Evolutionary conservation across 2,329 filamentous ascomycete species (phyloP).

Genomic region (Trichothecium sympodiale): DNA sequence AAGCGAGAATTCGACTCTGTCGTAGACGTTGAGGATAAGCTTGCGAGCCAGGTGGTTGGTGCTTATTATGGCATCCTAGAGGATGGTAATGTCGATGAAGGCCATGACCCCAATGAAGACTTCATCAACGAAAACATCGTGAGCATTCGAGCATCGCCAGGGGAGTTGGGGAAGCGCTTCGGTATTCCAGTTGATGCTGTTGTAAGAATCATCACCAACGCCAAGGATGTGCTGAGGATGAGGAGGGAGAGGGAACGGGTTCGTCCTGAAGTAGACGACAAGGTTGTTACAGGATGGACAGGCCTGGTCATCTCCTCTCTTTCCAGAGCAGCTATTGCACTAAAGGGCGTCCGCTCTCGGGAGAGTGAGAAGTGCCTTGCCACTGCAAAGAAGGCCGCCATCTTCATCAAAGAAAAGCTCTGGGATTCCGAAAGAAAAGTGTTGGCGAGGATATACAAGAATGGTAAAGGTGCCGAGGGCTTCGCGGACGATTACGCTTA

Average conservation of each 20-base stretch:
- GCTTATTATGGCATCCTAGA: constrained; percentile 75
- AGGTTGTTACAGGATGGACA: constrained; percentile 81
- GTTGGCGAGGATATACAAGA: constrained; percentile 65
- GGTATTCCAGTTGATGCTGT: constrained; percentile 61
- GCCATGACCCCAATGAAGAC: constrained; percentile 83
- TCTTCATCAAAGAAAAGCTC: constrained; percentile 62
- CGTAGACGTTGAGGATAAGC: constrained; percentile 35
- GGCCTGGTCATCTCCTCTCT: constrained; percentile 77
- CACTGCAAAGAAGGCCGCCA: constrained; percentile 56
- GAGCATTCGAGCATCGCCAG: constrained; percentile 54
- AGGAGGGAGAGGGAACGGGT: constrained; percentile 66
- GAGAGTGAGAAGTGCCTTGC: constrained; percentile 49
- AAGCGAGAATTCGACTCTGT: constrained; percentile 73
- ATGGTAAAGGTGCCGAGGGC: constrained; percentile 52
- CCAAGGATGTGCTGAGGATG: constrained; percentile 55
- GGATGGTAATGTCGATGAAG: constrained; percentile 74
- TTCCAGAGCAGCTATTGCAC: constrained; percentile 59
- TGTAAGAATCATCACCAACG: constrained; percentile 52
- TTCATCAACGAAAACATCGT: constrained; percentile 91
- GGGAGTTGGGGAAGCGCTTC: constrained; percentile 64
- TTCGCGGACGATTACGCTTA: constrained; percentile 97
- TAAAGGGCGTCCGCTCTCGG: constrained; percentile 48
- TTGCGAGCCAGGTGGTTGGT: constrained; percentile 63
- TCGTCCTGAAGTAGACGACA: constrained; percentile 72
- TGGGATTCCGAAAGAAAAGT: constrained; percentile 54